Conservation (phyloP, 106 monocot species). For the Allium fistulosum region DNA sequence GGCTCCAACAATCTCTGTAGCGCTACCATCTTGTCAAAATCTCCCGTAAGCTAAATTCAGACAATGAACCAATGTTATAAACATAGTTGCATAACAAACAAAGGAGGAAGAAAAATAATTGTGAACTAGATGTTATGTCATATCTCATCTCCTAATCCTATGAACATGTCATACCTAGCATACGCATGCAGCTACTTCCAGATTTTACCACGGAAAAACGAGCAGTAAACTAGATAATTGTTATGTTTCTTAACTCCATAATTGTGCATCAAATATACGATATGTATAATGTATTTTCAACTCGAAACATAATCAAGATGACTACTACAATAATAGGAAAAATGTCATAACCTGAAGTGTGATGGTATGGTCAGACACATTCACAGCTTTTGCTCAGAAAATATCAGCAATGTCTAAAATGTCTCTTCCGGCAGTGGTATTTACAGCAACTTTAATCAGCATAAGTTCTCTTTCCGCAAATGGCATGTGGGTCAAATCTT, state of each 20-base stretch:
- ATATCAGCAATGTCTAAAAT: constrained; percentile 87
- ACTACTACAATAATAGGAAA: not conserved
- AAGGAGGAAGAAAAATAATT: too few species aligned
- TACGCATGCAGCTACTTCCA: too few species aligned
- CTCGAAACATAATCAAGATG: too few species aligned
- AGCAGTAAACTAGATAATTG: too few species aligned
- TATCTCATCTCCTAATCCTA: too few species aligned
- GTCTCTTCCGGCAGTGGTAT: constrained; percentile 75
- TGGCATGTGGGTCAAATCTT: constrained; percentile 75
- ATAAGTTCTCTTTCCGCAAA: constrained; percentile 97
- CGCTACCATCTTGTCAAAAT: constrained; percentile 95
- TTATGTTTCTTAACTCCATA: too few species aligned
- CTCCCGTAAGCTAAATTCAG: constrained; percentile 64
- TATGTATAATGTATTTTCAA: too few species aligned
- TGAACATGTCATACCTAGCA: too few species aligned
- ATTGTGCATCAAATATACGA: too few species aligned
- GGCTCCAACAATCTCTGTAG: constrained; percentile 86
- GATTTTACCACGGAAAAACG: too few species aligned
- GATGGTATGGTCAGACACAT: constrained; percentile 98
- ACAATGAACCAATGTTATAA: not conserved
- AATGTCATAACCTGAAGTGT: constrained; percentile 63
- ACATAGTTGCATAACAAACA: too few species aligned
- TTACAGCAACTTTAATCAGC: constrained; percentile 95
- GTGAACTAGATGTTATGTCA: too few species aligned
- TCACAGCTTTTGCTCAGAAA: constrained; percentile 86